A percentile compares a stretch with the other conserved stretches of the same genome.
Conservation (phyloP, 1,284 basidiomycete genomes). For the Rugosomyces carneus region DNA sequence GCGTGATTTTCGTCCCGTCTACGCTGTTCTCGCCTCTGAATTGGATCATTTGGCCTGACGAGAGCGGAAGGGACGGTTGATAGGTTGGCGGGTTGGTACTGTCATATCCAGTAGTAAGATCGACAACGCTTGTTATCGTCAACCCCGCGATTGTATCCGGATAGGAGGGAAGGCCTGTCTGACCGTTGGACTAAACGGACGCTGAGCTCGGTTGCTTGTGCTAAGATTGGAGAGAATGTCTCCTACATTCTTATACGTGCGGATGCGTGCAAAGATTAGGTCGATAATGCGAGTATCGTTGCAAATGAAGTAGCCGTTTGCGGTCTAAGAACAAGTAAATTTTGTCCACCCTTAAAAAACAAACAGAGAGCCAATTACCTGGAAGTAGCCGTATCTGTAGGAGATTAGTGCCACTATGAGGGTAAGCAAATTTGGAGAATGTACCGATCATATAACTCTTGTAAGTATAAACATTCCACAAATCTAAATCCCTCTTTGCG, state of each 20-base stretch:
- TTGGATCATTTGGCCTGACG: constrained; percentile 81
- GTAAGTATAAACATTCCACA: constrained; percentile 69
- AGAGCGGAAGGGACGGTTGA: constrained; percentile 61
- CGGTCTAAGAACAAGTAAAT: constrained; percentile 44
- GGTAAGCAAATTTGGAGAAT: not conserved
- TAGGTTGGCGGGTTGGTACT: constrained; percentile 62
- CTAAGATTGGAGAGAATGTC: not conserved
- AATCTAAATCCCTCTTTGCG: constrained; percentile 72
- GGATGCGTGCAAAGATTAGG: constrained; percentile 59
- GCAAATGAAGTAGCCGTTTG: constrained; percentile 80
- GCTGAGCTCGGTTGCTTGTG: too few species aligned
- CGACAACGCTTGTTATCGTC: constrained; percentile 55
- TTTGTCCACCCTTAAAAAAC: constrained; percentile 2
- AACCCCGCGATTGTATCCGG: constrained; percentile 59
- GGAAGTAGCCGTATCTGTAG: constrained; percentile 53
- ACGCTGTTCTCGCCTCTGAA: constrained; percentile 49
- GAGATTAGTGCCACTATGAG: too few species aligned
- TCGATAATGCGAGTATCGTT: constrained; percentile 56
- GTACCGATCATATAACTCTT: constrained; percentile 63
- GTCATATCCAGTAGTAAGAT: constrained; percentile 72
- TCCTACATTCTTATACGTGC: constrained; percentile 33
- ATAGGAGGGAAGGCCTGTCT: constrained; percentile 36
- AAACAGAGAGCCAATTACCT: constrained; percentile 31
- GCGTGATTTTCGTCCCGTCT: constrained; percentile 44
- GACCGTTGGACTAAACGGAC: too few species aligned